phyloP scores from a whole-genome alignment of 2,329 filamentous ascomycete genomes.

The Gaeumannomyces sp. region DNA sequence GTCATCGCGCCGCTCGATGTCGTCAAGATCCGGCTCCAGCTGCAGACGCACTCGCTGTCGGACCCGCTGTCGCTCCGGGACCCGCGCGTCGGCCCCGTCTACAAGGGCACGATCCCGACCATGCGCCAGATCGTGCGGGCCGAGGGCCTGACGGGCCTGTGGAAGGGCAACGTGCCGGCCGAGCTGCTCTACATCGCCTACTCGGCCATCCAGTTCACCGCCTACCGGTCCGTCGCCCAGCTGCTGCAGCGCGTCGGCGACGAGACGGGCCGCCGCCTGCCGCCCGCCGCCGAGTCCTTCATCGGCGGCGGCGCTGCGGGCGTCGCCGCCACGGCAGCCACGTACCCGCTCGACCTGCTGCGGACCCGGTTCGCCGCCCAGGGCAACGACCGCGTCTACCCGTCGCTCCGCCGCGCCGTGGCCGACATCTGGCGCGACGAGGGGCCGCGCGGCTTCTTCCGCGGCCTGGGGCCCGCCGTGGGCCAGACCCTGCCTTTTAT shows the following conservation, averaged over 20 bases:
- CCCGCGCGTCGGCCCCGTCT: conserved; percentile 40
- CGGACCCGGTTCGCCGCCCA: conserved; percentile 96
- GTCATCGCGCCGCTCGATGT: conserved; percentile 93
- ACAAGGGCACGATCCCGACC: conserved; percentile 73
- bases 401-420: conserved; percentile 62
- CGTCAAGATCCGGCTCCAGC: conserved; percentile 93
- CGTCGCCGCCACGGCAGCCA: conserved; percentile 71
- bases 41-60: conserved; percentile 79
- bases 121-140: conserved; percentile 68
- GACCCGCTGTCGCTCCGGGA: conserved; percentile 58
- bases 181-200: conserved; percentile 93
- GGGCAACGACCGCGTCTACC: conserved; percentile 65
- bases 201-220: conserved; percentile 80
- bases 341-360: conserved; percentile 89
- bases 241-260: conserved; percentile 47
- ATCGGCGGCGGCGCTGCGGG: conserved; percentile 77
- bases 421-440: conserved; percentile 69
- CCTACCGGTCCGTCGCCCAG: conserved; percentile 71
- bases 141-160: conserved; percentile 81
- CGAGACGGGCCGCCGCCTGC: conserved; percentile 39
- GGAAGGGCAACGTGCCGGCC: conserved; percentile 97
- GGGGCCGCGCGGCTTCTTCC: conserved; percentile 76
- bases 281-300: conserved; percentile 70
- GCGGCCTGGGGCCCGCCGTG: conserved; percentile 73
- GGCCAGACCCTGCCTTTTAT: conserved; percentile 92